phyloP scores from a whole-genome alignment of 495 filamentous ascomycete species.

The Neurospora sp. region DNA sequence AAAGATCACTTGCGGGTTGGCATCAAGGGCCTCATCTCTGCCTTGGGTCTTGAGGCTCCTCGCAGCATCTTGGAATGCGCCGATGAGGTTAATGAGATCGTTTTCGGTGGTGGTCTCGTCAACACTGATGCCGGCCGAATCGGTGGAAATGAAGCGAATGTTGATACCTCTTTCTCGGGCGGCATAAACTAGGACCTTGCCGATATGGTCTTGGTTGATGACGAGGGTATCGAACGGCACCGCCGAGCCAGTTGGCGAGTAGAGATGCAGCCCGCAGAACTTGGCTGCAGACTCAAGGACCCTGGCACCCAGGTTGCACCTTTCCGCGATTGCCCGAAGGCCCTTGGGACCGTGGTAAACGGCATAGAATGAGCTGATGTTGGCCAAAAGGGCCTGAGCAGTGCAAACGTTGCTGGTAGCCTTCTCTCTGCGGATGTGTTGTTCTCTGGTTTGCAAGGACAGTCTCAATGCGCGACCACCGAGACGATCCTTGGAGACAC shows the following conservation, averaged over 20 bases:
- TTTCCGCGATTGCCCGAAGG: constrained; percentile 74
- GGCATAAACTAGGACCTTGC: neutral
- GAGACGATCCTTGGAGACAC: constrained; percentile 84
- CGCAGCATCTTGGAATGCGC: constrained; percentile 10
- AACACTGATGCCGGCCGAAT: constrained; percentile 28
- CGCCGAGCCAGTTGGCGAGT: constrained; percentile 43
- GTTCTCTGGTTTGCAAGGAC: constrained; percentile 88
- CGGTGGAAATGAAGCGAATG: constrained; percentile 13
- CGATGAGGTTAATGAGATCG: constrained; percentile 21
- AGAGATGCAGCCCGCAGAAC: constrained; percentile 51
- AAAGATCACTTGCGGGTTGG: constrained; percentile 12
- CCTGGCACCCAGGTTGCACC: constrained; percentile 58
- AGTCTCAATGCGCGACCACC: constrained; percentile 79
- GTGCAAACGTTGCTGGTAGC: constrained; percentile 99
- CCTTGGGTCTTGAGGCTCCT: constrained; percentile 1
- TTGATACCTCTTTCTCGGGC: constrained; percentile 13
- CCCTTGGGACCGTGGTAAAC: constrained; percentile 90
- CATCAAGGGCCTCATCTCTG: constrained; percentile 19
- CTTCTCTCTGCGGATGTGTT: constrained; percentile 96
- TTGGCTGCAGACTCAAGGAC: constrained; percentile 58
- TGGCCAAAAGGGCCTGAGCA: constrained; percentile 87
- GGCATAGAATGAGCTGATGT: constrained; percentile 98
- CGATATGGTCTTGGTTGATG: constrained; percentile 35
- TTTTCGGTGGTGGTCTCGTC: constrained; percentile 30
- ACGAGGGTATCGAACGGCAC: constrained; percentile 75